Base-by-base conservation (phyloP, 108 stramenopile genomes). In the Mediolabrus comicus region DNA sequence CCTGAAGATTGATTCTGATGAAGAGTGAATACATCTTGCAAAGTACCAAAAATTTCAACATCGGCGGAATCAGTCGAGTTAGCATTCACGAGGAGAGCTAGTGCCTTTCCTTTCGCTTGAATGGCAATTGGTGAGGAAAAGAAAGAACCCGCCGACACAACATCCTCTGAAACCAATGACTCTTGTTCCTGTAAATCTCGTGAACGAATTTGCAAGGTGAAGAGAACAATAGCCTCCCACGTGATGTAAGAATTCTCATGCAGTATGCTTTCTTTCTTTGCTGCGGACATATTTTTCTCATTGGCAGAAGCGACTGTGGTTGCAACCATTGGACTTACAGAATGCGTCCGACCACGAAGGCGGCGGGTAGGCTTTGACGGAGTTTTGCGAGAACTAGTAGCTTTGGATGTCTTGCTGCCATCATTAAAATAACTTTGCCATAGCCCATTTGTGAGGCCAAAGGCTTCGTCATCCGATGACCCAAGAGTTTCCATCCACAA, bases 21-120 rank as follows among this genome's bases (percentile, higher is more conserved):
- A 1, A 72, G 66, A 49, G 65, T 35, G 46, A 79, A 79, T 4
- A 79, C 46, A 68, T 79, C 77, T 67, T 79, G 70, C 30, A 79
- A 53, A 3, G 77, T 67, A 32, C 77, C 77, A 62, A 79, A 79
- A 12, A 68, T 49, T 64, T 67, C 13, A 2, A 39, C 34, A 33
- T 33, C 33, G 33, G 33, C 33, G 7, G 33, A 33, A 65, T 53
- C 11, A 4, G 9, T 27, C 24, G 65, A 24, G 10, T 51, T 41
- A 17, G 41, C 35, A 30, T 54, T 68, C 4, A 62, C 53, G 53
- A 27, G 30, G 33, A 72, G 62, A 31, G 33, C 12, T 33, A 62
- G 36, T 39, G 52, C 29, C 28, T 35, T 35, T 24, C 56, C 17
- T 16, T 38, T 59, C 12, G 16, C 29, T 30, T 28, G 27, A 35